Conservation (phyloP, 2,329 filamentous ascomycete species). For the Verticillium nonalfalfae region DNA sequence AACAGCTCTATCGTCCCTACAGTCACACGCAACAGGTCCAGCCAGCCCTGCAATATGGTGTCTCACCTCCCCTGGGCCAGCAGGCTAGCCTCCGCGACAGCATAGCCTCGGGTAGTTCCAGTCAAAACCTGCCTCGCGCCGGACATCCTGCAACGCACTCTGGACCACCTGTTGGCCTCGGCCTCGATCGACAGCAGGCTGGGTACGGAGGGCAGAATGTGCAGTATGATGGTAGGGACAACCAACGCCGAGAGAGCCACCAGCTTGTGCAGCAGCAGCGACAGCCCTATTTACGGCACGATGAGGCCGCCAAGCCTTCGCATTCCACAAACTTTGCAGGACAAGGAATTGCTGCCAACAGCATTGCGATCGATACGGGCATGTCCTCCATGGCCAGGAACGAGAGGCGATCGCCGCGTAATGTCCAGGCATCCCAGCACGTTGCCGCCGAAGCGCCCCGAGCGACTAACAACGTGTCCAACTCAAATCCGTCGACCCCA, state of each 20-base stretch:
- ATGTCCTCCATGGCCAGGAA: not conserved
- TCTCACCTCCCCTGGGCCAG: not conserved
- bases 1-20: not conserved
- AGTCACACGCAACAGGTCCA: conserved; percentile 4
- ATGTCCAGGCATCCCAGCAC: not conserved
- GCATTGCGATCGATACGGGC: not conserved
- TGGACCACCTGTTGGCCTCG: not conserved
- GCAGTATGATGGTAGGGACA: not conserved
- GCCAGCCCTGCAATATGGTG: not conserved
- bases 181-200: not conserved
- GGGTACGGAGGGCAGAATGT: not conserved
- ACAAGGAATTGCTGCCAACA: not conserved
- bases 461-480: not conserved
- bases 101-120: not conserved
- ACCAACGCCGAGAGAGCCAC: not conserved
- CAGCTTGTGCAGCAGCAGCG: not conserved
- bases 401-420: not conserved
- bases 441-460: not conserved
- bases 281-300: not conserved
- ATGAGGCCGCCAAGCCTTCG: not conserved
- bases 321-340: not conserved
- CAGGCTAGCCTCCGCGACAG: not conserved
- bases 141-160: not conserved
- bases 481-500: conserved; percentile 2
- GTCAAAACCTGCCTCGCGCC: not conserved